A percentile compares a stretch with the other conserved stretches of the same genome.
Conservation (phyloP, 768 basidiomycete genomes). For the Boletellus ananiceps region DNA sequence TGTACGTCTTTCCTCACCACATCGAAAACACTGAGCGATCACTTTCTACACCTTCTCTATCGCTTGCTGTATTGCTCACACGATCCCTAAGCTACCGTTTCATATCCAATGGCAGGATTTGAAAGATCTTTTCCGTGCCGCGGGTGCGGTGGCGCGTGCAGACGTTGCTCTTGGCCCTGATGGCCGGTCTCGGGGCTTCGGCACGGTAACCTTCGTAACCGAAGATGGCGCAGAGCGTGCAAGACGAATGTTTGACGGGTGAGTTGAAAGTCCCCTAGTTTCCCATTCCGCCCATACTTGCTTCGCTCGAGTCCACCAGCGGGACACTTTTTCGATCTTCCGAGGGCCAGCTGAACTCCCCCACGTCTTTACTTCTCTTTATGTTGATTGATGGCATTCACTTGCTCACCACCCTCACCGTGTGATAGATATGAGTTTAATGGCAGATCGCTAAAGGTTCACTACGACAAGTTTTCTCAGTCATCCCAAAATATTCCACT, state of each 20-base stretch:
- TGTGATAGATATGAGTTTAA: conserved; percentile 75
- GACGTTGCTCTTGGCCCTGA: conserved; percentile 87
- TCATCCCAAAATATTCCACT: conserved; percentile 26
- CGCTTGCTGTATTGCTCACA: conserved; percentile 14
- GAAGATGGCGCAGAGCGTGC: conserved; percentile 83
- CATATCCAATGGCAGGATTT: conserved; percentile 98
- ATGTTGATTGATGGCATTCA: neutral
- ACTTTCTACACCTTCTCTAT: neutral
- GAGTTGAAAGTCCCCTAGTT: conserved; percentile 23
- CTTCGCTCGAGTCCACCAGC: neutral
- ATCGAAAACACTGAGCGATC: conserved; percentile 3
- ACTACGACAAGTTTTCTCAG: conserved; percentile 79
- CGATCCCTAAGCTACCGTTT: conserved; percentile 68
- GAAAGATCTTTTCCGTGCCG: conserved; percentile 91
- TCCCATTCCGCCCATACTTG: neutral
- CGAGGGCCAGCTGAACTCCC: neutral
- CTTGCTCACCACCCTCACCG: conserved; percentile 3
- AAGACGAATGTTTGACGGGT: conserved; percentile 89
- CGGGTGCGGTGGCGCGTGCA: conserved; percentile 85
- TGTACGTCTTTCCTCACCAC: conserved; percentile 43
- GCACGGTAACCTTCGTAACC: conserved; percentile 82
- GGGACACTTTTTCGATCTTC: neutral
- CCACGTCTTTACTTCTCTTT: neutral
- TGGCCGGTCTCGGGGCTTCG: conserved; percentile 87
- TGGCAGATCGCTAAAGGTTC: conserved; percentile 83